Conservation (phyloP, 441 rosid genomes). For the Croton setiger region DNA sequence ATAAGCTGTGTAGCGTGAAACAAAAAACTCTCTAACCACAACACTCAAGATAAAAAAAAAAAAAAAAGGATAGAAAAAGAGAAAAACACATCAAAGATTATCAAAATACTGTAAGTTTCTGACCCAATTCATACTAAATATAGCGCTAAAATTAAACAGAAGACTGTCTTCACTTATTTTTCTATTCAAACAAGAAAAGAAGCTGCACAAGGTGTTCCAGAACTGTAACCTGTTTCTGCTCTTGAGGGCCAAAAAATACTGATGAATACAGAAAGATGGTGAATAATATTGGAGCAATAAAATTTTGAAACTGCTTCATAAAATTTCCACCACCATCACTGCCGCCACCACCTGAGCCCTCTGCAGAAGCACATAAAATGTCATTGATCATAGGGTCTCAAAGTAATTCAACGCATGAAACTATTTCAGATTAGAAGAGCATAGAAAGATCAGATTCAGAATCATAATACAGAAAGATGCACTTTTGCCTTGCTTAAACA, state of each 20-base stretch:
- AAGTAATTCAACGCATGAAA: conserved; percentile 2
- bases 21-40: not conserved
- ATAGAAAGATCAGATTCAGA: not conserved
- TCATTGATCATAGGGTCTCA: not conserved
- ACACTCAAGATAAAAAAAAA: not conserved
- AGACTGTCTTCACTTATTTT: not conserved
- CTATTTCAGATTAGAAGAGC: not conserved
- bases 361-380: conserved; percentile 25
- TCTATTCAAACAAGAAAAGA: conserved; percentile 10
- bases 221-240: conserved; percentile 39
- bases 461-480: not conserved
- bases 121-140: not conserved
- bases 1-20: not conserved
- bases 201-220: conserved; percentile 3
- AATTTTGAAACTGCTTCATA: conserved; percentile 30
- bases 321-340: conserved; percentile 23
- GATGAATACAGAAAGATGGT: conserved; percentile 31
- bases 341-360: conserved; percentile 40
- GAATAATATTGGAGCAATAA: conserved; percentile 32
- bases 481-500: not conserved
- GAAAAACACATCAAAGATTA: too few relatives aligned
- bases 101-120: not conserved
- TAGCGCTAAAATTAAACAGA: not conserved
- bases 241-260: conserved; percentile 27
- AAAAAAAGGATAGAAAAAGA: not conserved